These are phyloP conservation scores for Monsonia emarginata DNA, from an alignment of 441 rosid species.

Conservation along the genomic window DNA sequence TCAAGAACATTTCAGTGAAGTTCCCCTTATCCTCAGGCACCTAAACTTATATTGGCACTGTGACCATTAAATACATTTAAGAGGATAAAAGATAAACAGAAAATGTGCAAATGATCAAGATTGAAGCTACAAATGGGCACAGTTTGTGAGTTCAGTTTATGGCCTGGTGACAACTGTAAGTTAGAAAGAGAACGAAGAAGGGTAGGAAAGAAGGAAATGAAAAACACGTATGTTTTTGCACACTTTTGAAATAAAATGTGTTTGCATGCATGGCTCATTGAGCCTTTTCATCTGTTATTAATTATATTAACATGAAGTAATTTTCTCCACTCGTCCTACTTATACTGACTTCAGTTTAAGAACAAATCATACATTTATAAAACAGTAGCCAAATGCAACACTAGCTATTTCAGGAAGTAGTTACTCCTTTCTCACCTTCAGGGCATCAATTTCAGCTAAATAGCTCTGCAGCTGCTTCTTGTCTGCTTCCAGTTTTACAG, in stretches of 20 bases:
- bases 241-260: not conserved
- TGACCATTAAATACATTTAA: not conserved
- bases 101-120: not conserved
- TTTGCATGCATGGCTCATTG: not conserved
- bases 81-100: not conserved
- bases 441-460: slow-evolving; percentile 52
- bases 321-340: not conserved
- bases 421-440: slow-evolving; percentile 43
- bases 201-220: not conserved
- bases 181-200: not conserved
- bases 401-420: slow-evolving; percentile 4
- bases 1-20: not conserved
- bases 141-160: not conserved
- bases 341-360: slow-evolving; percentile 1
- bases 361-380: not conserved
- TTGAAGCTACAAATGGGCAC: not conserved
- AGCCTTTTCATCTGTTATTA: not conserved
- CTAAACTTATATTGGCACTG: not conserved
- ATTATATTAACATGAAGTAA: not conserved
- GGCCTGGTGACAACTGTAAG: not conserved
- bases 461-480: slow-evolving; percentile 40
- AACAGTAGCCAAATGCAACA: not conserved
- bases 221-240: not conserved
- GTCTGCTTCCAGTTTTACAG: slow-evolving; percentile 59
- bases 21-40: not conserved